Conservation (phyloP, 768 basidiomycete genomes). For the Pulveroboletus frians region DNA sequence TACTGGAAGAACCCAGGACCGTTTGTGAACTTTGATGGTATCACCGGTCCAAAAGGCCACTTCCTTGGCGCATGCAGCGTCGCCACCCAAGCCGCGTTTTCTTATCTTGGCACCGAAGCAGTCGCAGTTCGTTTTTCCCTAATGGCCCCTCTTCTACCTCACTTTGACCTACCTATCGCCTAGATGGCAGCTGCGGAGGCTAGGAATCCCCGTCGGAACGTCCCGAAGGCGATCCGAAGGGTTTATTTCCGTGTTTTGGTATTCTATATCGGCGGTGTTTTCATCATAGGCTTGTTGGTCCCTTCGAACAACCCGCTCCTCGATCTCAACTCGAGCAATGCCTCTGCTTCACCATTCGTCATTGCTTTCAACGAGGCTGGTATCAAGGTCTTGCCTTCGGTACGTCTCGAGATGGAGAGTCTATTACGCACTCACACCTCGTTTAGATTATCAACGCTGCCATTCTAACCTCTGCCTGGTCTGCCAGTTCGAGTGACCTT, state of each 20-base stretch:
- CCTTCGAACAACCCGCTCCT: slow-evolving; percentile 42
- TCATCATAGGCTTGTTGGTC: slow-evolving; percentile 47
- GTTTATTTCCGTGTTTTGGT: slow-evolving; percentile 44
- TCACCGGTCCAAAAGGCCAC: slow-evolving; percentile 42
- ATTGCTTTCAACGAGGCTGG: slow-evolving; percentile 53
- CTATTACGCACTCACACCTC: neutral
- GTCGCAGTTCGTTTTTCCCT: slow-evolving; percentile 33
- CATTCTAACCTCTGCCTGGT: slow-evolving; percentile 43
- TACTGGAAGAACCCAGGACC: slow-evolving; percentile 55
- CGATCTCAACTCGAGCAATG: slow-evolving; percentile 34
- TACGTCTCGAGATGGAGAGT: slow-evolving; percentile 11
- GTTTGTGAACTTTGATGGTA: slow-evolving; percentile 40
- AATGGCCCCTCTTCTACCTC: neutral
- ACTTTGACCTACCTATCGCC: neutral
- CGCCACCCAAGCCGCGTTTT: slow-evolving; percentile 55
- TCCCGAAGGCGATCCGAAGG: slow-evolving; percentile 36
- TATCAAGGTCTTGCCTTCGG: slow-evolving; percentile 53
- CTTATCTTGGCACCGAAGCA: slow-evolving; percentile 54
- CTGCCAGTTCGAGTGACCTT: slow-evolving; percentile 37
- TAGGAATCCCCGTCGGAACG: slow-evolving; percentile 43
- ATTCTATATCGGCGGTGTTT: slow-evolving; percentile 37
- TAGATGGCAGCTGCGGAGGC: slow-evolving; percentile 45
- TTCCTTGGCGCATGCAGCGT: slow-evolving; percentile 52
- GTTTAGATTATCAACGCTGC: slow-evolving; percentile 34
- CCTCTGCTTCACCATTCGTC: slow-evolving; percentile 51